phyloP scores from a whole-genome alignment of 306 rosid genomes.

The Vigna angularis region DNA sequence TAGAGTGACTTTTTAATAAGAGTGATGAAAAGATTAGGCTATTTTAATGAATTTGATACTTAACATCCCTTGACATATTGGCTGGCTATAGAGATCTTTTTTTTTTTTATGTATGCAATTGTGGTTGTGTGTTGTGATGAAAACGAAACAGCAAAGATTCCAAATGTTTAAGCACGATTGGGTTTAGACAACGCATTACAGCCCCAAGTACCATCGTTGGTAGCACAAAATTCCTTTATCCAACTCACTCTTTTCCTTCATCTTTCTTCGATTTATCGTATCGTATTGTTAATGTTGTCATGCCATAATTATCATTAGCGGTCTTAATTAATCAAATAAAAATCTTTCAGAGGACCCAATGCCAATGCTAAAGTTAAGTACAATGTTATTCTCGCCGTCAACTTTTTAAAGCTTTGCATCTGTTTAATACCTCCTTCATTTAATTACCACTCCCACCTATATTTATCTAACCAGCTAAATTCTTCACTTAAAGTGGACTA shows the following conservation, averaged over 20 bases:
- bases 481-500: background rate
- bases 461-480: background rate
- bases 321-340: background rate
- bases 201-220: constrained; percentile 18
- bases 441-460: background rate
- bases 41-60: background rate
- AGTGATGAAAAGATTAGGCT: background rate
- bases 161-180: constrained; percentile 8
- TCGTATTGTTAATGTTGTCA: constrained; percentile 25
- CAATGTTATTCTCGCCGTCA: background rate
- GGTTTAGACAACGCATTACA: constrained; percentile 47
- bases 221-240: constrained; percentile 9
- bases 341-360: background rate
- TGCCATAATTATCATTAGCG: constrained; percentile 1
- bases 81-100: background rate
- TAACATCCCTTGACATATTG: background rate
- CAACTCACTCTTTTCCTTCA: constrained; percentile 33
- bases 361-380: background rate
- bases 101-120: background rate
- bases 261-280: background rate
- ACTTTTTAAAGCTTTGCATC: background rate
- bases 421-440: background rate
- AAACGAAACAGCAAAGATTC: constrained; percentile 38
- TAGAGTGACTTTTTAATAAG: background rate
- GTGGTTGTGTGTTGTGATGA: background rate